Conservation (phyloP, 75 land plant species). For the Gnetum montanum region DNA sequence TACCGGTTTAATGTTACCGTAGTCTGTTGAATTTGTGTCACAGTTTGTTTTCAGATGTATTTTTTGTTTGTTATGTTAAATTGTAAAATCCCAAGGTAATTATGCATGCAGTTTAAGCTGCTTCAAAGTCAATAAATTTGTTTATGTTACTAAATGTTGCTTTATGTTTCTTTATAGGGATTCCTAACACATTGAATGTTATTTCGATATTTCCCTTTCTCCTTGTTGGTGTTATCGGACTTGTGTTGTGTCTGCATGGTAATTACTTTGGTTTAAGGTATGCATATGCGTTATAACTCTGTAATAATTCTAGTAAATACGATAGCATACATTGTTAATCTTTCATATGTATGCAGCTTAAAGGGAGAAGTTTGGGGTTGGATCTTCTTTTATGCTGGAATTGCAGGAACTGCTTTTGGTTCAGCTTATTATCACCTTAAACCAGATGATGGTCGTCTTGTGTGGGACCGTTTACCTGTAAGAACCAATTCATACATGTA, state of each 20-base stretch:
- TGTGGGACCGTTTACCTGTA: slow-evolving; percentile 86
- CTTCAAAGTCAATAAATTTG: too few species aligned
- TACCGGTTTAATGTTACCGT: too few species aligned
- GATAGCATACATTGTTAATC: too few species aligned
- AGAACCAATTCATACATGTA: neutral
- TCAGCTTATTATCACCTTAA: slow-evolving; percentile 87
- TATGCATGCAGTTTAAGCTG: too few species aligned
- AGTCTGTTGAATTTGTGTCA: too few species aligned
- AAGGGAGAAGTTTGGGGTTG: slow-evolving; percentile 72
- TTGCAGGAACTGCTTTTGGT: slow-evolving; percentile 63
- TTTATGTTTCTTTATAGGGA: too few species aligned
- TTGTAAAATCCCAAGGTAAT: too few species aligned
- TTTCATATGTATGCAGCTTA: slow-evolving; percentile 40
- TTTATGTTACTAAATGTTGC: too few species aligned
- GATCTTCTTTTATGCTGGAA: slow-evolving; percentile 54
- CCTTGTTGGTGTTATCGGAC: slow-evolving; percentile 66
- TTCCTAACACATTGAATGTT: slow-evolving; percentile 82
- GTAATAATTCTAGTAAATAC: too few species aligned
- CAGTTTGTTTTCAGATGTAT: too few species aligned
- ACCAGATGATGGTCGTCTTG: slow-evolving; percentile 60
- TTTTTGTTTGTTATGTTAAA: too few species aligned
- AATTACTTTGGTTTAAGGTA: slow-evolving; percentile 62
- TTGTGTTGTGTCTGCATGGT: slow-evolving; percentile 64
- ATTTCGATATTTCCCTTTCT: slow-evolving; percentile 72
- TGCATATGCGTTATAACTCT: too few species aligned